Conservation (phyloP, 2,329 filamentous ascomycete species). For the Drechslerella stenobrocha region DNA sequence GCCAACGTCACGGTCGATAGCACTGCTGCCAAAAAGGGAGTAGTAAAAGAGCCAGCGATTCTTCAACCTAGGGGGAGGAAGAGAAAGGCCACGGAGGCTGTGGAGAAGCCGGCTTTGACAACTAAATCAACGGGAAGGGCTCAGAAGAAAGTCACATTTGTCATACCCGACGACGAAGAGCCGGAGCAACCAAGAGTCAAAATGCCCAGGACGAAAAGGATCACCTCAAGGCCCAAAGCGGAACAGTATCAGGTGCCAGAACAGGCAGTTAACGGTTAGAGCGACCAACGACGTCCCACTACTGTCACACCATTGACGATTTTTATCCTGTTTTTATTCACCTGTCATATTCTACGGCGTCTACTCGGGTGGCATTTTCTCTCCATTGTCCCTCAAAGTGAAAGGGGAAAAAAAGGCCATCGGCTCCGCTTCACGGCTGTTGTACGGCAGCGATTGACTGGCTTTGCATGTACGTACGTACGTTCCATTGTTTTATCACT, state of each 20-base stretch:
- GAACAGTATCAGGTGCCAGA: not conserved
- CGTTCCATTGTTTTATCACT: too few relatives aligned
- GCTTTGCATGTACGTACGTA: too few relatives aligned
- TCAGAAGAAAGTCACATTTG: not conserved
- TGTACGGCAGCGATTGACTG: too few relatives aligned
- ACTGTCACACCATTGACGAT: not conserved
- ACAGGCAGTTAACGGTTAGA: not conserved
- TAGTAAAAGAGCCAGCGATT: not conserved
- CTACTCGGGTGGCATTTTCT: not conserved
- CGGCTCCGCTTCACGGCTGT: too few relatives aligned
- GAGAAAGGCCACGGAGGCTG: not conserved
- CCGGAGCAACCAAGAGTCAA: not conserved
- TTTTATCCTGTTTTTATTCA: not conserved
- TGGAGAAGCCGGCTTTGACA: not conserved
- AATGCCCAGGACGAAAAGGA: not conserved
- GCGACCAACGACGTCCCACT: not conserved
- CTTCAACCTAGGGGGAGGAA: conserved; percentile 7
- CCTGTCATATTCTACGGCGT: not conserved
- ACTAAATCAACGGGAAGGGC: conserved; percentile 8
- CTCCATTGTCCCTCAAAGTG: too few relatives aligned
- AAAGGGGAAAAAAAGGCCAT: too few relatives aligned
- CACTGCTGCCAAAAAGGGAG: not conserved
- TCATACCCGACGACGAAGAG: conserved; percentile 7
- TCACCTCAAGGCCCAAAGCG: not conserved
- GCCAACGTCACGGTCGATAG: not conserved